phyloP scores from a whole-genome alignment of 1,284 basidiomycete genomes.

The Gomphus sp. region DNA sequence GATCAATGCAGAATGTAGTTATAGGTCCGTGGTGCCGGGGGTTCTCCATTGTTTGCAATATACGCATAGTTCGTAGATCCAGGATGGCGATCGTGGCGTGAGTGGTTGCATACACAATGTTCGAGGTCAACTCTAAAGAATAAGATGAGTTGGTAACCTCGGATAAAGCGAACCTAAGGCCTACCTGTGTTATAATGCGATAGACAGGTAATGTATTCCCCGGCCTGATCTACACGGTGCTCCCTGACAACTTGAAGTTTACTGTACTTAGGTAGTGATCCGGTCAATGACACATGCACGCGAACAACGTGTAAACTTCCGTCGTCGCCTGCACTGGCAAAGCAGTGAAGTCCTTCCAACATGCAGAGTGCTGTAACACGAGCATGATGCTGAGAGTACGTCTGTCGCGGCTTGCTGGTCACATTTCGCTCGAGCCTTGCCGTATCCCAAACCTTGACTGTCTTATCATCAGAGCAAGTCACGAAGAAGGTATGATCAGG shows the following conservation, averaged over 20 bases:
- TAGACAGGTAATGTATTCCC: constrained; percentile 75
- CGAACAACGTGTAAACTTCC: constrained; percentile 80
- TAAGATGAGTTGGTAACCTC: background rate
- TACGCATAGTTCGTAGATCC: constrained; percentile 80
- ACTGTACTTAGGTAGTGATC: constrained; percentile 67
- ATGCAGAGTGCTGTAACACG: constrained; percentile 76
- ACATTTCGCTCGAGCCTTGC: constrained; percentile 73
- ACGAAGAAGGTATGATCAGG: constrained; percentile 95
- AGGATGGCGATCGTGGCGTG: constrained; percentile 71
- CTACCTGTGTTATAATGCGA: constrained; percentile 65
- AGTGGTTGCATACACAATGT: constrained; percentile 79
- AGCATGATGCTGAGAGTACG: constrained; percentile 70
- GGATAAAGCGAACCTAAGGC: background rate
- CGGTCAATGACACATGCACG: constrained; percentile 59
- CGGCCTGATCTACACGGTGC: constrained; percentile 55
- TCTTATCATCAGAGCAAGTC: constrained; percentile 79
- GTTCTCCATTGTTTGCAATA: constrained; percentile 70
- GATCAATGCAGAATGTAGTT: constrained; percentile 76
- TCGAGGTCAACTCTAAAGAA: constrained; percentile 52
- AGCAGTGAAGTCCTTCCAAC: constrained; percentile 78
- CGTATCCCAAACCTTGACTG: constrained; percentile 79
- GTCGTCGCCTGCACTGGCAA: constrained; percentile 81
- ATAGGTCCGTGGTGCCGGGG: constrained; percentile 84
- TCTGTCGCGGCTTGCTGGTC: constrained; percentile 68
- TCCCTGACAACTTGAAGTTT: constrained; percentile 73